Base-by-base conservation (phyloP, 164 flowering plant genomes). In the Chimonanthus praecox region DNA sequence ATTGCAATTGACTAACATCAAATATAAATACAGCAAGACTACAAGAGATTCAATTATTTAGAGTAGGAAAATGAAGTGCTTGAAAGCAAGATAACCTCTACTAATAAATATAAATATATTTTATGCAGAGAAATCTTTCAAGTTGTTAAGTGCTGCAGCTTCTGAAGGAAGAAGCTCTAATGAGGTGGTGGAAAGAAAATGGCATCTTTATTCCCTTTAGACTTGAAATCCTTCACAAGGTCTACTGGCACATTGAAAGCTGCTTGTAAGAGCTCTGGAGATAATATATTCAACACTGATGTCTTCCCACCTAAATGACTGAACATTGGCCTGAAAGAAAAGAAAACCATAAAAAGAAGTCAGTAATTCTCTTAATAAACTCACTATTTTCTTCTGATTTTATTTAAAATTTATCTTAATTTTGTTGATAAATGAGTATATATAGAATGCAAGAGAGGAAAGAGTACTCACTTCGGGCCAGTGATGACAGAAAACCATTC, bases 401-500 rank as follows among this genome's bases (percentile, higher is more conserved):
- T 33, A 33, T 33, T 33, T 33, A 33, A 33, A 33, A 33, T 33
- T 33, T 33, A 33, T 33, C 33, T 33, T 33, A 33, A 33, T 33
- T 33, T 33, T 58, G 61, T 58, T 13, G 49, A 43, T 10, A 2
- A 11, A 44, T 10, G 16, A 66, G 68, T 13, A 1, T 8, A 45
- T 7, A 44, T 0, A 45, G 48, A 66, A 66, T 46, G 49, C 18
- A 44, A 66, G 10, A 7, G 18, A 16, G 16, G 21, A 44, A 44
- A 44, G 68, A 44, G 47, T 7, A 73, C 85, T 83, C 77, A 90
- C 92, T 84, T 75, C 11, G 89, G 86, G 69, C 84, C 85, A 15
- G 88, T 79, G 72, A 84, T 81, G 80, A 90, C 83, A 8, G 91
- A 87, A 80, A 90, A 82, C 85, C 90, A 90, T 2, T 81, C 85